Evolutionary conservation across 228 moss, liverwort and hornwort species (phyloP).

Genomic region (Sphagnum fallax): DNA sequence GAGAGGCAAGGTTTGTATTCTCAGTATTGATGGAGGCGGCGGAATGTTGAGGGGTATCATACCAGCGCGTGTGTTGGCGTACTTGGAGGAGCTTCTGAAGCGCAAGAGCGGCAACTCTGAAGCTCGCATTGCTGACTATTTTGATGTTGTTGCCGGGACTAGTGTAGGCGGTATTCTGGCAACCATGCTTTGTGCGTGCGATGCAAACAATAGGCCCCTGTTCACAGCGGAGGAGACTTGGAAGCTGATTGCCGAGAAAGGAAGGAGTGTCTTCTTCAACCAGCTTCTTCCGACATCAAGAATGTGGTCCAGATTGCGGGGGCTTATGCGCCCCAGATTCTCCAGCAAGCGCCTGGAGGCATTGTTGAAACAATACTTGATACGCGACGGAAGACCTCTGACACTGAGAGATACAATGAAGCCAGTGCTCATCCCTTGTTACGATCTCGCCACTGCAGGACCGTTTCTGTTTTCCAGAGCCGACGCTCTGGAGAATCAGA

Average conservation of each 20-base stretch:
- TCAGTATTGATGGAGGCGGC: slow-evolving; percentile 62
- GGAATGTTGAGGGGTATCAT: slow-evolving; percentile 95
- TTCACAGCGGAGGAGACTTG: slow-evolving; percentile 70
- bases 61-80: slow-evolving; percentile 66
- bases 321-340: slow-evolving; percentile 45
- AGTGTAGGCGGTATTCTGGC: slow-evolving; percentile 85
- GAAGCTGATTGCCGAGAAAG: slow-evolving; percentile 73
- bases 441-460: slow-evolving; percentile 74
- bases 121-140: slow-evolving; percentile 78
- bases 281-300: slow-evolving; percentile 39
- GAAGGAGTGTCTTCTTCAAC: slow-evolving; percentile 42
- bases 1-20: slow-evolving; percentile 58
- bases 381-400: slow-evolving; percentile 38
- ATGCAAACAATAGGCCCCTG: slow-evolving; percentile 45
- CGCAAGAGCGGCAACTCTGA: slow-evolving; percentile 64
- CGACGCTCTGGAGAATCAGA: slow-evolving; percentile 64
- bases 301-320: slow-evolving; percentile 63
- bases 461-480: slow-evolving; percentile 86
- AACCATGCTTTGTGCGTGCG: slow-evolving; percentile 82
- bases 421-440: slow-evolving; percentile 86
- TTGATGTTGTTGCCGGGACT: slow-evolving; percentile 82
- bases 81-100: slow-evolving; percentile 63
- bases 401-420: slow-evolving; percentile 79
- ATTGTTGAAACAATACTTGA: slow-evolving; percentile 57
- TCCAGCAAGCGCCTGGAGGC: slow-evolving; percentile 68